These are phyloP conservation scores for Beauveria varroae DNA, from an alignment of 2,329 filamentous ascomycete species.

Conservation along the genomic window DNA sequence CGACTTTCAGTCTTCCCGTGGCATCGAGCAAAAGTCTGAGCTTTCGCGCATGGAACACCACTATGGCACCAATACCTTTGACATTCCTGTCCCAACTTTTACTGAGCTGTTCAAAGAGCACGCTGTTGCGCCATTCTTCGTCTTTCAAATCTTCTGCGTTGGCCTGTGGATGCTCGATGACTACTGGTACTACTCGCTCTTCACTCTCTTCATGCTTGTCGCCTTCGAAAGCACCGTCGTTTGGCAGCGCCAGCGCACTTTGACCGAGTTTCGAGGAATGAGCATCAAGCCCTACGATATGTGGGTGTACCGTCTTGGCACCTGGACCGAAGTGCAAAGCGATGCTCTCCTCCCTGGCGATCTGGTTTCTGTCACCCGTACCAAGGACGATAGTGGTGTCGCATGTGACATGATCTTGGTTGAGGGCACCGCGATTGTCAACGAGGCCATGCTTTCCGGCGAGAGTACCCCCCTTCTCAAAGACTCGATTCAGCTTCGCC, in stretches of 20 bases:
- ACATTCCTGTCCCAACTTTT: constrained; percentile 95
- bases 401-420: constrained; percentile 95
- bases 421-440: constrained; percentile 93
- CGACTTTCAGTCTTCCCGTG: constrained; percentile 71
- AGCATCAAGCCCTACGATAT: constrained; percentile 98
- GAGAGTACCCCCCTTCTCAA: constrained; percentile 96
- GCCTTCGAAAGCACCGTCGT: constrained; percentile 97
- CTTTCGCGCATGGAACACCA: constrained; percentile 77
- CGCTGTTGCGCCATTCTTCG: constrained; percentile 96
- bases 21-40: constrained; percentile 67
- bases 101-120: constrained; percentile 96
- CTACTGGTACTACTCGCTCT: constrained; percentile 99
- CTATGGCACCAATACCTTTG: constrained; percentile 93
- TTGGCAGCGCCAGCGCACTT: constrained; percentile 93
- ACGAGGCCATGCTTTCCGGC: constrained; percentile 98
- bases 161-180: constrained; percentile 98
- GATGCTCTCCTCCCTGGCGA: constrained; percentile 91
- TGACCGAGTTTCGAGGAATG: constrained; percentile 97
- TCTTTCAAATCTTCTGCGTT: constrained; percentile 98
- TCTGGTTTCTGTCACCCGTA: constrained; percentile 82
- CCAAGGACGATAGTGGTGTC: constrained; percentile 94
- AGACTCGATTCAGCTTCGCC: constrained; percentile 87
- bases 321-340: constrained; percentile 83
- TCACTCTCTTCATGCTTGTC: constrained; percentile 97
- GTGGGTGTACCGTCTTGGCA: constrained; percentile 79